Percentiles rank a stretch among this genome's conserved stretches.
These are phyloP conservation scores for Aspergillus sp. DNA, from an alignment of 2,329 filamentous ascomycete genomes.

Conservation along the genomic window DNA sequence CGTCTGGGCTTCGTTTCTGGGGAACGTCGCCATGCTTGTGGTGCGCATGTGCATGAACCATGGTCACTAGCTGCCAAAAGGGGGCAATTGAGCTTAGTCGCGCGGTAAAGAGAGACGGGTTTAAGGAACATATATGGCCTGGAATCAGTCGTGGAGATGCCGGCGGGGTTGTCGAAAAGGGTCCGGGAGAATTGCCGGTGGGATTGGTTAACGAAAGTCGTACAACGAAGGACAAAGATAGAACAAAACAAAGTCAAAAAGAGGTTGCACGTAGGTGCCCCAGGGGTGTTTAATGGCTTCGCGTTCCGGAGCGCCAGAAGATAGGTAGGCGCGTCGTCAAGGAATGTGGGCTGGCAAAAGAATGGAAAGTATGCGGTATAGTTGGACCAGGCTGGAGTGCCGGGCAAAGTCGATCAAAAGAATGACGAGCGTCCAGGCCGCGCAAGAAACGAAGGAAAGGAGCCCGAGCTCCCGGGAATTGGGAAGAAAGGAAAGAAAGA, in stretches of 20 bases:
- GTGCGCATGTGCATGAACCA: constrained; percentile 35
- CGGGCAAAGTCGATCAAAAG: neutral
- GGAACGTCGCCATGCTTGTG: constrained; percentile 26
- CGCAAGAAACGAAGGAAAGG: neutral
- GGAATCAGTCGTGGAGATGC: neutral
- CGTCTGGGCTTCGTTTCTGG: constrained; percentile 17
- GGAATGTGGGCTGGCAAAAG: constrained; percentile 12
- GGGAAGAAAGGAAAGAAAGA: neutral
- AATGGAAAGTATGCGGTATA: constrained; percentile 10
- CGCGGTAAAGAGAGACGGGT: neutral
- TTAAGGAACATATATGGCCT: neutral
- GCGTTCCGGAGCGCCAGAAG: neutral
- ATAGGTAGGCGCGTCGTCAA: constrained; percentile 5
- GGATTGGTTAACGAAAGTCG: neutral
- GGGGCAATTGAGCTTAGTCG: neutral
- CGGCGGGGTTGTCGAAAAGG: neutral
- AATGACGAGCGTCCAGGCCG: neutral
- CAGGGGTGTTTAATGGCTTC: neutral
- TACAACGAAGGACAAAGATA: neutral
- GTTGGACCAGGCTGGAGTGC: neutral
- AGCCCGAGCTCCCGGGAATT: neutral
- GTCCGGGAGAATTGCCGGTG: neutral
- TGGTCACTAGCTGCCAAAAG: constrained; percentile 10
- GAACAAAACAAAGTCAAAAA: neutral
- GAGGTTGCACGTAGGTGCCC: neutral